phyloP scores from a whole-genome alignment of 192 early-diverging fungal species.

The Coemansia sp. region DNA sequence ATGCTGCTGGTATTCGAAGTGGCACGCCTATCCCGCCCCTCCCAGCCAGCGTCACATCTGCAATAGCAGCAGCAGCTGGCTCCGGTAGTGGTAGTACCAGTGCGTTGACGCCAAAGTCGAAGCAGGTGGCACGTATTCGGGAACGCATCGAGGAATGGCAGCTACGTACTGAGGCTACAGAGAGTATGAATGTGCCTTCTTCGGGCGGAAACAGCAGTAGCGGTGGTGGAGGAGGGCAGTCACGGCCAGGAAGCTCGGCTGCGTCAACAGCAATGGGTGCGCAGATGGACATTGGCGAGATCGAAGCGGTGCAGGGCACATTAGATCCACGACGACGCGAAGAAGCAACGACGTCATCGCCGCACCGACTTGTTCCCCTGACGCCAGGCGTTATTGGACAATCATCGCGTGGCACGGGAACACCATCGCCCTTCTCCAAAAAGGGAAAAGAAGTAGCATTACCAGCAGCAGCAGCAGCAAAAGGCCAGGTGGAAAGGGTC shows the following conservation, averaged over 20 bases:
- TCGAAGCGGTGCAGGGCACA: constrained; percentile 26
- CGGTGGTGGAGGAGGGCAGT: neutral
- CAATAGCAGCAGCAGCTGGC: constrained; percentile 1
- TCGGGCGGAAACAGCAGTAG: constrained; percentile 7
- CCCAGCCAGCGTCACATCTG: neutral
- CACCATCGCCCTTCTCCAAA: neutral
- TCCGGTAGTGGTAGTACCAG: neutral
- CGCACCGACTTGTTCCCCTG: constrained; percentile 24
- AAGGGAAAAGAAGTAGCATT: neutral
- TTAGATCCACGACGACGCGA: neutral
- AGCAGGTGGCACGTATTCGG: constrained; percentile 44
- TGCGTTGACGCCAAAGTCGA: constrained; percentile 35
- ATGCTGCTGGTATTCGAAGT: neutral
- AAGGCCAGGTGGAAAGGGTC: neutral
- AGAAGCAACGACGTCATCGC: neutral
- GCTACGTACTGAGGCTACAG: constrained; percentile 9
- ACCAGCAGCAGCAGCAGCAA: neutral
- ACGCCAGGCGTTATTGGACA: constrained; percentile 15
- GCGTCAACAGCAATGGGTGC: constrained; percentile 20
- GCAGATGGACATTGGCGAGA: constrained; percentile 41
- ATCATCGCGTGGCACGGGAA: neutral
- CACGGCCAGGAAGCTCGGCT: constrained; percentile 23
- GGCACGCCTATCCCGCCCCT: constrained; percentile 13
- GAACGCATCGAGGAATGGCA: constrained; percentile 56
- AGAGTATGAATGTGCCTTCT: neutral